Conservation (phyloP, 1,284 basidiomycete species). For the Marasmius fiardii region DNA sequence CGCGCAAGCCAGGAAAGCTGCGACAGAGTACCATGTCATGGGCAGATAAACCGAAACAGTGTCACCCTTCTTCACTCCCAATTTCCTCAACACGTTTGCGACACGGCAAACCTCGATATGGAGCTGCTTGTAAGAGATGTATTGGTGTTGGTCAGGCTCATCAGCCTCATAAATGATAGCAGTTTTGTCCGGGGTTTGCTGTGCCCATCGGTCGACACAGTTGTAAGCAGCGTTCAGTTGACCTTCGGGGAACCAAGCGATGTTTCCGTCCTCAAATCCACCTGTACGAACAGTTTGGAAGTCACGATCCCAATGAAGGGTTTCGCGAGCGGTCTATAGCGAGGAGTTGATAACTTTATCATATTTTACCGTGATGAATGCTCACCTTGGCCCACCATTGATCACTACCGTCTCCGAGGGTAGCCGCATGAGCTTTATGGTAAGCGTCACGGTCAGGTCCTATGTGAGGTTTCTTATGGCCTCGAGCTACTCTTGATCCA, state of each 20-base stretch:
- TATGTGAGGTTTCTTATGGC: slow-evolving; percentile 66
- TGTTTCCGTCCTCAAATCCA: slow-evolving; percentile 83
- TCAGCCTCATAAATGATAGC: slow-evolving; percentile 99
- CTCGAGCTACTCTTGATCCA: slow-evolving; percentile 62
- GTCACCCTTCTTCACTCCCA: slow-evolving; percentile 96
- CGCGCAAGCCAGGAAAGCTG: slow-evolving; percentile 95
- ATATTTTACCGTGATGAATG: too few relatives aligned
- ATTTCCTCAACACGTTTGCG: slow-evolving; percentile 89
- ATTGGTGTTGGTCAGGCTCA: slow-evolving; percentile 80
- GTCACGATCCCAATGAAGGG: slow-evolving; percentile 87
- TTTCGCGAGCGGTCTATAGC: slow-evolving; percentile 71
- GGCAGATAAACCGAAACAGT: slow-evolving; percentile 89
- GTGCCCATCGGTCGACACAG: slow-evolving; percentile 96
- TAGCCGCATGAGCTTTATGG: slow-evolving; percentile 62
- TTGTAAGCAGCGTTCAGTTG: slow-evolving; percentile 93
- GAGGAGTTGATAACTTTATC: not conserved
- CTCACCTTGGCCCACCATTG: slow-evolving; percentile 86
- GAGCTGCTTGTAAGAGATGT: slow-evolving; percentile 83
- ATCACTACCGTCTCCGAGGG: slow-evolving; percentile 73
- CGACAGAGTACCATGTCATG: slow-evolving; percentile 92
- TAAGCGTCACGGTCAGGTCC: slow-evolving; percentile 77
- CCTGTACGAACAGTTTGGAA: slow-evolving; percentile 90
- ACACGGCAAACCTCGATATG: slow-evolving; percentile 87
- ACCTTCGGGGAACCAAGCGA: slow-evolving; percentile 95
- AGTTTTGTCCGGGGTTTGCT: slow-evolving; percentile 86